These are phyloP conservation scores for Curvularia lunata DNA, from an alignment of 2,329 filamentous ascomycete species.

Conservation along the genomic window DNA sequence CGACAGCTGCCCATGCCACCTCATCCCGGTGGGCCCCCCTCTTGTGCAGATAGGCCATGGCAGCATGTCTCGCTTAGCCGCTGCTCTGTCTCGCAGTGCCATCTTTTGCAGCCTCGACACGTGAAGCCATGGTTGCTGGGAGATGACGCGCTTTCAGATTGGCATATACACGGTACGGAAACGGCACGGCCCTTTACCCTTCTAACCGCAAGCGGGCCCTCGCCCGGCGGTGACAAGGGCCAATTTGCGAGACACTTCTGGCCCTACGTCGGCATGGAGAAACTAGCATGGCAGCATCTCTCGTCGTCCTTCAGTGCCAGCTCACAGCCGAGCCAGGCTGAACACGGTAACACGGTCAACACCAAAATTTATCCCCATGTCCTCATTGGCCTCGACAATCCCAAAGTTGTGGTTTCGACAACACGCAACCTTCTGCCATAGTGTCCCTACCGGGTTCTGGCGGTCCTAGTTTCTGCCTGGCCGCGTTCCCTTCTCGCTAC, in stretches of 20 bases:
- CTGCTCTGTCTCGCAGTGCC: constrained; percentile 25
- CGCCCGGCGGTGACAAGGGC: constrained; percentile 26
- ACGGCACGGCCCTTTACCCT: constrained; percentile 39
- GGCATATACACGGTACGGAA: constrained; percentile 34
- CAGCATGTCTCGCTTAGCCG: constrained; percentile 20
- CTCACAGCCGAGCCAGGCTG: constrained; percentile 40
- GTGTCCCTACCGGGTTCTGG: constrained; percentile 35
- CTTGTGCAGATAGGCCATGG: constrained; percentile 15
- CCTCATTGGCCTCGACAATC: constrained; percentile 35
- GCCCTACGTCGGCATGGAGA: constrained; percentile 34
- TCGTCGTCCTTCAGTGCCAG: constrained; percentile 39
- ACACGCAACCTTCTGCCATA: constrained; percentile 39
- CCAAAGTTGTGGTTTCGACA: constrained; percentile 30
- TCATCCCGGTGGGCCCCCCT: constrained; percentile 18
- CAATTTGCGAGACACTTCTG: constrained; percentile 41
- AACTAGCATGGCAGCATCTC: constrained; percentile 34
- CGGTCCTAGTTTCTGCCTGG: constrained; percentile 34
- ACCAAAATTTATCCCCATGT: constrained; percentile 22
- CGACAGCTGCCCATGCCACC: constrained; percentile 16
- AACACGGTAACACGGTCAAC: constrained; percentile 29
- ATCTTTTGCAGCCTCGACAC: constrained; percentile 24
- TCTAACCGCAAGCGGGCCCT: constrained; percentile 35
- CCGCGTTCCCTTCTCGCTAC: constrained; percentile 29
- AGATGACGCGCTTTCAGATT: constrained; percentile 31
- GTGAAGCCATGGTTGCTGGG: constrained; percentile 27